Base-by-base conservation (phyloP, 116 monocot species). In the Phalaenopsis hybrid region DNA sequence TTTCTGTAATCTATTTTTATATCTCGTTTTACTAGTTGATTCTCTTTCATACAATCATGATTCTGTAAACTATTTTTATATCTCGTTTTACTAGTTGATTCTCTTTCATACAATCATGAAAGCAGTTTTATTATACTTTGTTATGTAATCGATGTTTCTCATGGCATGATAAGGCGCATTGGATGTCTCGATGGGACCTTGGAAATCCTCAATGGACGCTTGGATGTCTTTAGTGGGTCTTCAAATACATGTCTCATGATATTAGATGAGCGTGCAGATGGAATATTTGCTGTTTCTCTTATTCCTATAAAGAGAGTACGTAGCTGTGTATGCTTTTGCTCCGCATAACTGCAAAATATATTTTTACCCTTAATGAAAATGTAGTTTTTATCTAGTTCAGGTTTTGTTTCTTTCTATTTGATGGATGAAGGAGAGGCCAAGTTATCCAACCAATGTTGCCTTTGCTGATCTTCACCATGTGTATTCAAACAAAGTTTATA, bases 71-170 rank as follows among this genome's bases (percentile, higher is more conserved):
- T 45, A 2, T 45, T 45, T 45, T 3, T n/a, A n/a, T n/a, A n/a
- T n/a, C n/a, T n/a, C n/a, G n/a, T n/a, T n/a, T n/a, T n/a, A n/a
- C 45, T 2, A 51, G 13, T 11, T 51, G 51, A 13, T 51, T 13
- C 11, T n/a, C 51, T 1, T 13, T 12, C 13, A 51, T 51, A 11
- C 11, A 2, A 9, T 45, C 5, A 9, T 51, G 95, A 93, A 72
- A 84, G 5, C n/a, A 21, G n/a, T 63, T 63, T 20, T 63, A 5
- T 23, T 63, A 4, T 63, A 63, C 72, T 15, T 72, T 37, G 0
- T 72, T 34, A 37, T 37, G 11, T 72, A 65, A 65, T 65, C 8
- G 6, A 6, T 65, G 15, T 25, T 65, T 65, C 65, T 65, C 5
- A 25, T 23, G 65, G 25, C 65, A 65, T 25, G 8, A 1, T 55